phyloP scores from a whole-genome alignment of 176 grass and related monocot genomes.

The Elymus sibiricus region DNA sequence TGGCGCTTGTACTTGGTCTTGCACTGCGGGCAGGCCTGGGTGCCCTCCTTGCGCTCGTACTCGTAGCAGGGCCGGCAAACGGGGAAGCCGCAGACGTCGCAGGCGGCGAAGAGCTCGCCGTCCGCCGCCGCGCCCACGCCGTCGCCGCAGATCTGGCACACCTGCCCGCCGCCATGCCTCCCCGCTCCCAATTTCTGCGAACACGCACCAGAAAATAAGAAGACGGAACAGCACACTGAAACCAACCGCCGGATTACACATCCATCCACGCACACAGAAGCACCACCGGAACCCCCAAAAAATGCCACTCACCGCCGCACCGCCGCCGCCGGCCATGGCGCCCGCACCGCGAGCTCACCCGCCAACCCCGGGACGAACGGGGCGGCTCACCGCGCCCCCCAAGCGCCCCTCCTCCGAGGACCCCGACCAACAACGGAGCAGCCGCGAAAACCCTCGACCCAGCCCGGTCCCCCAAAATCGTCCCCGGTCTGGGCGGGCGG shows the following conservation, averaged over 20 bases:
- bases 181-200: constrained; percentile 50
- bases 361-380: neutral
- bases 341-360: neutral
- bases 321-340: constrained; percentile 43
- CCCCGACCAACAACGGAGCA: neutral
- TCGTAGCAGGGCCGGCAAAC: constrained; percentile 93
- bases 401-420: neutral
- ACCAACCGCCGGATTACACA: neutral
- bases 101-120: constrained; percentile 85
- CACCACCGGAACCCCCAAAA: neutral
- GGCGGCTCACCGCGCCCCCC: neutral
- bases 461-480: neutral
- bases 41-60: constrained; percentile 87
- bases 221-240: neutral
- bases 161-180: constrained; percentile 49
- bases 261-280: neutral
- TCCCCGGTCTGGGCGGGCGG: neutral
- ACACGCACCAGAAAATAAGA: neutral
- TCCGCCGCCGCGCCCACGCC: constrained; percentile 67
- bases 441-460: neutral
- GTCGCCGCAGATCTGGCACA: constrained; percentile 96
- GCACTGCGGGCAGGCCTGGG: constrained; percentile 88
- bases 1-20: constrained; percentile 95
- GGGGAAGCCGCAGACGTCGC: constrained; percentile 80
- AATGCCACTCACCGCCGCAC: constrained; percentile 43